Evolutionary conservation across 805 yeast genomes (phyloP).

Genomic region (Ogataea naganishii): DNA sequence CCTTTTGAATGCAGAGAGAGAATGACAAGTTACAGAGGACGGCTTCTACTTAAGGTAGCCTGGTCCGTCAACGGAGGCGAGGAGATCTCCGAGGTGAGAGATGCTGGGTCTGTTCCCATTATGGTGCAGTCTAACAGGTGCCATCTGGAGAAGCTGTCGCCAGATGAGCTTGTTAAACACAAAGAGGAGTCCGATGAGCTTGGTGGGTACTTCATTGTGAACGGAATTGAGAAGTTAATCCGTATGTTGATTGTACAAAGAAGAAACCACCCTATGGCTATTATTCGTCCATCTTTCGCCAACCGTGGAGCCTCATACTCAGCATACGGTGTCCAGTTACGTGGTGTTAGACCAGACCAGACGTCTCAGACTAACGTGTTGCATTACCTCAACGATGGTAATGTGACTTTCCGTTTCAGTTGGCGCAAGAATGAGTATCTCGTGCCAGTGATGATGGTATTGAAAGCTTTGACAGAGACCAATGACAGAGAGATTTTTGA

Average conservation of each 20-base stretch:
- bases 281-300: conserved; percentile 87
- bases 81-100: conserved; percentile 72
- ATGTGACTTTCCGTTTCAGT: conserved; percentile 90
- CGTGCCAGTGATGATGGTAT: conserved; percentile 86
- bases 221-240: conserved; percentile 93
- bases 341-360: conserved; percentile 94
- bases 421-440: conserved; percentile 96
- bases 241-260: conserved; percentile 98
- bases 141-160: conserved; percentile 77
- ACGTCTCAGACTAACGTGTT: conserved; percentile 96
- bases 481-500: conserved; percentile 94
- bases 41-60: conserved; percentile 65
- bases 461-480: conserved; percentile 84
- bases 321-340: conserved; percentile 85
- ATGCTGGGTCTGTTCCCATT: conserved; percentile 84
- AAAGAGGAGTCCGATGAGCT: conserved; percentile 93
- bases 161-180: conserved; percentile 64
- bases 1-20: conserved; percentile 92
- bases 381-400: conserved; percentile 93
- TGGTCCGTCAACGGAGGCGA: conserved; percentile 90
- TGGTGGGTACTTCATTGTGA: conserved; percentile 93
- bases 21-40: conserved; percentile 72
- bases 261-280: conserved; percentile 97
- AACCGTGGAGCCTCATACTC: conserved; percentile 91
- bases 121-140: conserved; percentile 91